These are phyloP conservation scores for Guillardia theta DNA, from an alignment of 78 protist species.

Conservation along the genomic window DNA sequence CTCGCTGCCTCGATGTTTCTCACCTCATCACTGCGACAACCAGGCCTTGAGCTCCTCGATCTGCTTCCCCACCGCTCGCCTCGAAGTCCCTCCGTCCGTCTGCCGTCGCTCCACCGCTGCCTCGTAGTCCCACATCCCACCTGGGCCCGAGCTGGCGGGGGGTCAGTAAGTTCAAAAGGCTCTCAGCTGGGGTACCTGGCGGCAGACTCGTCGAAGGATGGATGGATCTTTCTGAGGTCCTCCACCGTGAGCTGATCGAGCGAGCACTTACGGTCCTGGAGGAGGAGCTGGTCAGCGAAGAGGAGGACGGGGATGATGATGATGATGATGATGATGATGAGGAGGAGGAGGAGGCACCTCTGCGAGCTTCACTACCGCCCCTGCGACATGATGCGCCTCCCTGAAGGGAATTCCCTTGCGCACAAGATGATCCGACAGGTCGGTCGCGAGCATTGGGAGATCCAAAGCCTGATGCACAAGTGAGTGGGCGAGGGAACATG, in stretches of 20 bases:
- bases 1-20: background rate
- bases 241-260: conserved; percentile 10
- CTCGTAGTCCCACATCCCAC: conserved; percentile 42
- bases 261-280: no score
- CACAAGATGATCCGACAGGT: conserved; percentile 27
- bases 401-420: conserved; percentile 31
- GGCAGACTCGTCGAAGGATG: background rate
- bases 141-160: background rate
- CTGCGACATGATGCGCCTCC: conserved; percentile 31
- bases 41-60: background rate
- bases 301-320: no score
- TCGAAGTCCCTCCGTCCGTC: background rate
- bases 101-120: conserved; percentile 28
- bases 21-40: background rate
- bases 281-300: no score
- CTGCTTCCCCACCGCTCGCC: background rate
- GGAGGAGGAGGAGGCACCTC: no score
- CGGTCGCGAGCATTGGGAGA: background rate
- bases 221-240: background rate
- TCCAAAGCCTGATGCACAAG: conserved; percentile 8
- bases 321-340: no score
- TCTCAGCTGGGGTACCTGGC: background rate
- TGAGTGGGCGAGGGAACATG: background rate
- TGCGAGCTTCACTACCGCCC: background rate
- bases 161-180: no score